Evolutionary conservation across 306 rosid species (phyloP).

Genomic region (Oxytropis ochrocephala): DNA sequence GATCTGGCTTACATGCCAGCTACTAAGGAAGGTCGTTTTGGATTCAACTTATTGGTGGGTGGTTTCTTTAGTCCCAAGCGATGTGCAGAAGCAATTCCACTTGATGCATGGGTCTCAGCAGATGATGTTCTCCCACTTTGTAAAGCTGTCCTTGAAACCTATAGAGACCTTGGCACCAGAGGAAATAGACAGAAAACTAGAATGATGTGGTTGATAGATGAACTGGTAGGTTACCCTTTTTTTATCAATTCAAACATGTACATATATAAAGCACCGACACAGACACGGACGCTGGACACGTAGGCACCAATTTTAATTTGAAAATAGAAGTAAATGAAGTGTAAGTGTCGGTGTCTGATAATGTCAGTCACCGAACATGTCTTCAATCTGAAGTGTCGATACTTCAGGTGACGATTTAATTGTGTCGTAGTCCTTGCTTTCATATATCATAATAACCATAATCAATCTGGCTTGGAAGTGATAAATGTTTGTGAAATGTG

Average conservation of each 20-base stretch:
- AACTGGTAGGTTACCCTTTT: conserved; percentile 45
- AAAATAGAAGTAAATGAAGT: too few relatives aligned
- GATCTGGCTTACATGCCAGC: conserved; percentile 99
- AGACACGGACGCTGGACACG: too few relatives aligned
- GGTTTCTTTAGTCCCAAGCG: conserved; percentile 93
- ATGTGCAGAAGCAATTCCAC: conserved; percentile 85
- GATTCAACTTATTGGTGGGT: conserved; percentile 88
- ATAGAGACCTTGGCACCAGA: conserved; percentile 84
- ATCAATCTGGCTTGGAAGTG: neutral
- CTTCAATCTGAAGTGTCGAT: too few relatives aligned
- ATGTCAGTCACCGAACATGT: too few relatives aligned
- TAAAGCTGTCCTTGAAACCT: conserved; percentile 75
- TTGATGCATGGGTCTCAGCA: conserved; percentile 90
- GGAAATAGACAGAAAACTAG: conserved; percentile 86
- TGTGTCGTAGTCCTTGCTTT: neutral
- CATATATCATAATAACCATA: neutral
- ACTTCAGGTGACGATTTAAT: neutral
- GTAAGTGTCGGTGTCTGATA: too few relatives aligned
- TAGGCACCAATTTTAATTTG: too few relatives aligned
- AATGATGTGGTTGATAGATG: conserved; percentile 99
- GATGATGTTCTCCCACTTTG: conserved; percentile 74
- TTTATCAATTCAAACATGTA: neutral
- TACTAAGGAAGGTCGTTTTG: conserved; percentile 62
- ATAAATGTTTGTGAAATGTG: conserved; percentile 19
- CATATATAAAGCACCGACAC: too few relatives aligned